phyloP scores from a whole-genome alignment of 371 early-diverging fungal species.

The Conidiobolus incongruus region DNA sequence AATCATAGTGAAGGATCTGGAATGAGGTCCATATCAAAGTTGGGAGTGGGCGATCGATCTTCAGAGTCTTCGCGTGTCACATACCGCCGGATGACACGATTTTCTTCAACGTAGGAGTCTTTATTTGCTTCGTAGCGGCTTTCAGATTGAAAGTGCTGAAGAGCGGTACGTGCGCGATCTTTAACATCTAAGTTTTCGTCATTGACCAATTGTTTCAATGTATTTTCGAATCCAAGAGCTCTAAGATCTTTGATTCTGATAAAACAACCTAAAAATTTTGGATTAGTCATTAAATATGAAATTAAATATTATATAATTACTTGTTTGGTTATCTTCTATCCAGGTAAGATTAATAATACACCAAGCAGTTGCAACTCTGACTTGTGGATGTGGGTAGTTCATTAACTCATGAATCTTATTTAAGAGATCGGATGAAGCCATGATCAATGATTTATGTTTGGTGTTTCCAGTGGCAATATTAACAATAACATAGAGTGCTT shows the following conservation, averaged over 20 bases:
- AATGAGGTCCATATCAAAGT: too few relatives aligned
- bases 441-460: constrained; percentile 34
- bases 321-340: constrained; percentile 29
- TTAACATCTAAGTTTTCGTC: constrained; percentile 43
- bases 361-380: constrained; percentile 60
- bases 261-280: constrained; percentile 7
- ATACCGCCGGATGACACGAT: too few relatives aligned
- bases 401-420: constrained; percentile 24
- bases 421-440: constrained; percentile 28
- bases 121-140: too few relatives aligned
- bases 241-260: constrained; percentile 17
- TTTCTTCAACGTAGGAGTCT: too few relatives aligned
- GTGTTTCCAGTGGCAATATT: constrained; percentile 54
- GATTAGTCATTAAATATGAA: not conserved
- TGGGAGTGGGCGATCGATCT: too few relatives aligned
- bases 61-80: too few relatives aligned
- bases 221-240: constrained; percentile 31
- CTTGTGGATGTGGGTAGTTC: constrained; percentile 26
- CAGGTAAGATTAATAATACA: constrained; percentile 65
- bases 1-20: too few relatives aligned
- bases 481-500: constrained; percentile 37
- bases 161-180: constrained; percentile 46
- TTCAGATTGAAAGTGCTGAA: constrained; percentile 20
- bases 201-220: constrained; percentile 20
- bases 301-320: too few relatives aligned